phyloP scores from a whole-genome alignment of 2,329 filamentous ascomycete species.

The Fusarium domesticum region DNA sequence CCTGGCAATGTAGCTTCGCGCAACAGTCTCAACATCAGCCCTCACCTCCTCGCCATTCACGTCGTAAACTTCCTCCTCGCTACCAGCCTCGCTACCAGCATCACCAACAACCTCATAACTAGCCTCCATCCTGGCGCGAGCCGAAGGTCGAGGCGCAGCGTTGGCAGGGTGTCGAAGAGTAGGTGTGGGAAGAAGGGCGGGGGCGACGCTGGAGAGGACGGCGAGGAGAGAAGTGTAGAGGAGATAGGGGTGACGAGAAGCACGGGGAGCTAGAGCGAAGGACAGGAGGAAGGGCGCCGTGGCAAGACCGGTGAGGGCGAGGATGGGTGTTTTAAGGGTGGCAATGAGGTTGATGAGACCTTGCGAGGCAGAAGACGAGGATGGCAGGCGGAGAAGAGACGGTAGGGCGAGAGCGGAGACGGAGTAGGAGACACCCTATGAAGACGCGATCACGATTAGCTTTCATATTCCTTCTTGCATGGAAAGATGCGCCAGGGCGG shows the following conservation, averaged over 20 bases:
- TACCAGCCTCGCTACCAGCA: slow-evolving; percentile 46
- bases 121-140: slow-evolving; percentile 57
- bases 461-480: slow-evolving; percentile 7
- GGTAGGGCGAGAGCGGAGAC: slow-evolving; percentile 76
- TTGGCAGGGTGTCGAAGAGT: slow-evolving; percentile 27
- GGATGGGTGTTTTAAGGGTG: slow-evolving; percentile 62
- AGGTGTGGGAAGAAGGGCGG: slow-evolving; percentile 44
- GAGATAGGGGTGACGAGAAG: slow-evolving; percentile 81
- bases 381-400: slow-evolving; percentile 75
- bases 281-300: slow-evolving; percentile 72
- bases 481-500: background rate
- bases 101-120: slow-evolving; percentile 68
- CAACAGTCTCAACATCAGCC: slow-evolving; percentile 53
- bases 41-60: slow-evolving; percentile 63
- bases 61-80: slow-evolving; percentile 50
- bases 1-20: slow-evolving; percentile 52
- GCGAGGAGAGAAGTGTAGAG: slow-evolving; percentile 77
- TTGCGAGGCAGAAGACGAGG: slow-evolving; percentile 66
- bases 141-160: slow-evolving; percentile 32
- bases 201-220: slow-evolving; percentile 56
- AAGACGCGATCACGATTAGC: slow-evolving; percentile 10
- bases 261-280: slow-evolving; percentile 71
- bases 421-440: slow-evolving; percentile 86
- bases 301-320: slow-evolving; percentile 65
- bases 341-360: slow-evolving; percentile 67